These are phyloP conservation scores for Candida odintsovae DNA, from an alignment of 805 yeast species.

Conservation along the genomic window DNA sequence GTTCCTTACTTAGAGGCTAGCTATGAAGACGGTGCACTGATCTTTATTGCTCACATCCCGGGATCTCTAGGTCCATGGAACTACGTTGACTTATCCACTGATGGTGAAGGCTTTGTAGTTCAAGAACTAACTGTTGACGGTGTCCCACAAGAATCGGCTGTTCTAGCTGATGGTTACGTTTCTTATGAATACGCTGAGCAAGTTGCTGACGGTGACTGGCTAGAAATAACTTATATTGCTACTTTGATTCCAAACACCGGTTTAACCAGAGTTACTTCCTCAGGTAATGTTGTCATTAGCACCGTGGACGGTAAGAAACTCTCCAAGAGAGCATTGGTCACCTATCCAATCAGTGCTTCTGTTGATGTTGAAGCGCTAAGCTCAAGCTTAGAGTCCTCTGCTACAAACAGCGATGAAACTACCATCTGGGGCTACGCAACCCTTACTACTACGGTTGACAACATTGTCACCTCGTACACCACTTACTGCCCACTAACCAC, in stretches of 20 bases:
- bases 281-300: neutral
- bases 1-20: conserved; percentile 2
- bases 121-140: neutral
- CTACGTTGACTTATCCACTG: neutral
- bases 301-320: conserved; percentile 1
- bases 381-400: neutral
- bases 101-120: conserved; percentile 1
- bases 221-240: neutral
- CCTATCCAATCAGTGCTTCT: conserved; percentile 7
- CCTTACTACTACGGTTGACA: conserved; percentile 1
- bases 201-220: neutral
- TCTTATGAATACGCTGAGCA: neutral
- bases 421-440: conserved; percentile 4
- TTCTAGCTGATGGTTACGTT: neutral
- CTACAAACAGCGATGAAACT: neutral
- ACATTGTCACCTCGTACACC: neutral
- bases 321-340: conserved; percentile 8
- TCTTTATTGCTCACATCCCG: conserved; percentile 2
- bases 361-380: conserved; percentile 1
- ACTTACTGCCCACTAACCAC: conserved; percentile 4
- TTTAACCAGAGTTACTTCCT: neutral
- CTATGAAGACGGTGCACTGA: neutral
- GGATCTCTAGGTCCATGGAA: conserved; percentile 3
- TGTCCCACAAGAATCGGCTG: neutral
- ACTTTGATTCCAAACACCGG: neutral